A percentile compares a stretch with the other conserved stretches of the same genome.
phyloP scores from a whole-genome alignment of 176 grass and related monocot genomes.

The Carex littledalei region DNA sequence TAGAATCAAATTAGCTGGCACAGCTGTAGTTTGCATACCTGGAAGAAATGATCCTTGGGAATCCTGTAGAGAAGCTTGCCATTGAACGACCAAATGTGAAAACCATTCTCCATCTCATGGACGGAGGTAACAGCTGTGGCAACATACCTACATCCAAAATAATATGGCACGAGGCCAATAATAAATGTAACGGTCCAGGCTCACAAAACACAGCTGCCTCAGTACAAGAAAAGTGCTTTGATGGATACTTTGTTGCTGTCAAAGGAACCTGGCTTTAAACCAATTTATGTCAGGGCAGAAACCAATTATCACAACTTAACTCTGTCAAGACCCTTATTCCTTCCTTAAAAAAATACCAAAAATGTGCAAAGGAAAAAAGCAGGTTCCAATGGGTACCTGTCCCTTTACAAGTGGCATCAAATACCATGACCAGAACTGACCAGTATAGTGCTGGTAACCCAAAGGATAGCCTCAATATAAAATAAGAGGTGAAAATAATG shows the following conservation, averaged over 20 bases:
- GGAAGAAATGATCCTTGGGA: conserved; percentile 93
- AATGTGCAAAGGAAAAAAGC: background rate
- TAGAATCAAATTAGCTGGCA: background rate
- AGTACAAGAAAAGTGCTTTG: background rate
- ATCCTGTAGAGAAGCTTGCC: conserved; percentile 80
- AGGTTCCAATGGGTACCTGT: background rate
- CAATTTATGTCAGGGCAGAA: too few relatives aligned
- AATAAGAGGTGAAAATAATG: background rate
- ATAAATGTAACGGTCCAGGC: background rate
- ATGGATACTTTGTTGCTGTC: background rate
- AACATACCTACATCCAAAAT: conserved; percentile 45
- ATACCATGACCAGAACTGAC: background rate
- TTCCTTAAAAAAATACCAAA: background rate
- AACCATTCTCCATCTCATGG: conserved; percentile 97
- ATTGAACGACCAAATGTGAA: conserved; percentile 81
- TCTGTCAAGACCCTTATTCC: too few relatives aligned
- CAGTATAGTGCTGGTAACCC: background rate
- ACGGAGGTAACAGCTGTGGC: conserved; percentile 77
- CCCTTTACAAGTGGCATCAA: background rate
- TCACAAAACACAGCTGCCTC: background rate
- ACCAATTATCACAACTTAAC: too few relatives aligned
- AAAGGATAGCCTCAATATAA: background rate
- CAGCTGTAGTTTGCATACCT: conserved; percentile 33
- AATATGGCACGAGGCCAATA: background rate
- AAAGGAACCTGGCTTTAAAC: background rate